Base-by-base conservation (phyloP, 768 basidiomycete species). In the Sporobolomyces pararoseus region DNA sequence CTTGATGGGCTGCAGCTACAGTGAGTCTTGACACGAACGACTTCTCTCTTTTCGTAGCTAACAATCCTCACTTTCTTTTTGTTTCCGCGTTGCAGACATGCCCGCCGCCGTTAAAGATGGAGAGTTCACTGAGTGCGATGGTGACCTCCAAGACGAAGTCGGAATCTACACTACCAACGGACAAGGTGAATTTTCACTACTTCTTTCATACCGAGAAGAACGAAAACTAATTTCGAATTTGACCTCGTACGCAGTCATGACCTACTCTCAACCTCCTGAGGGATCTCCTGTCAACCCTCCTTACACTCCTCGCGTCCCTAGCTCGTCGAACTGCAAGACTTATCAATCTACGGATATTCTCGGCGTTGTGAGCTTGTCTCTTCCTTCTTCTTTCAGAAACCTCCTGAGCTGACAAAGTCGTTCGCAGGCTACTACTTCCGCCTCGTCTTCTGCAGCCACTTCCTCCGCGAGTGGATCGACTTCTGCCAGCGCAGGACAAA, bases 281-380 rank as follows among this genome's bases (percentile, higher is more conserved):
- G 63, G 52, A 42, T 42, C 52, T 27, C 47, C 54, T 25, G 65
- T 76, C 39, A 25, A 64, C 70, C 59, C 69, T 71, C 77, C 78
- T 3, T 78, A 74, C 68, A 62, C 64, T 7, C 71, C 73, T 10
- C 51, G 60, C 29, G 60, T 76, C 29, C 78, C 78, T 5, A 59
- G 72, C 32, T 55, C 74, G 14, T 76, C 75, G 25, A 72, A 69
- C 65, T 78, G 78, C 75, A 66, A 70, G 46, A 73, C 77, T 23
- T 77, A 65, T 72, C 32, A 47, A 31, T 75, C 72, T 31, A 68
- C 72, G n/a, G 61, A 68, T 14, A 57, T 78, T 17, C 76, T 52
- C 34, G 55, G 47, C 0, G 65, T 54, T 21, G 65, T 68, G 3
- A 17, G 59, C 39, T 17, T 29, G 23, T 34, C 35, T 17, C 25